Conservation (phyloP, 441 rosid genomes). For the Euphorbia celastroides region DNA sequence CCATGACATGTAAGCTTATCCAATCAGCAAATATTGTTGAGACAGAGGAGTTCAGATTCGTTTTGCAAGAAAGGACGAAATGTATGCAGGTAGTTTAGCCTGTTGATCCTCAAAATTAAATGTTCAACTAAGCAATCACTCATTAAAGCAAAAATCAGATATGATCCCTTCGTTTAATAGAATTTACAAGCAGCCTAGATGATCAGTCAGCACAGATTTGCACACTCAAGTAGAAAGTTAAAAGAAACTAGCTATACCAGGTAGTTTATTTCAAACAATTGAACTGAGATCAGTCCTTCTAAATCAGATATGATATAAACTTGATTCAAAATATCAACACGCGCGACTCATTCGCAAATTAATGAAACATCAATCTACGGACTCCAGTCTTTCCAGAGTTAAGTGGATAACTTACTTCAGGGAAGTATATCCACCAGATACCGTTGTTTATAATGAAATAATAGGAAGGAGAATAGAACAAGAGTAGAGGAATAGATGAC, state of each 20-base stretch:
- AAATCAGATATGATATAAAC: too few species aligned
- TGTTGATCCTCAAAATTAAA: neutral
- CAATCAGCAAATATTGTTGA: neutral
- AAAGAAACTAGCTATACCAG: too few species aligned
- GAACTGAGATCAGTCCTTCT: too few species aligned
- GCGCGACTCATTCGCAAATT: too few species aligned
- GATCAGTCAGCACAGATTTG: too few species aligned
- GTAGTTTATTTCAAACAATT: too few species aligned
- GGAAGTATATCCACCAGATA: too few species aligned
- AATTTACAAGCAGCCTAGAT: neutral
- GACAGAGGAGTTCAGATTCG: neutral
- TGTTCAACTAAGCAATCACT: neutral
- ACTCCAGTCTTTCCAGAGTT: neutral
- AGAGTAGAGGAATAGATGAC: too few species aligned
- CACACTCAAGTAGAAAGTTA: too few species aligned
- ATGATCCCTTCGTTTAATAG: too few species aligned
- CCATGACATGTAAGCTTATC: neutral
- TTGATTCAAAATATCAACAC: neutral
- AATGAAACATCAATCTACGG: neutral
- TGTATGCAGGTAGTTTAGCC: neutral
- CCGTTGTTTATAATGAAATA: neutral
- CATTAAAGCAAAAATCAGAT: neutral
- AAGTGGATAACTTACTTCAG: neutral
- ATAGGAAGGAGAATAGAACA: too few species aligned
- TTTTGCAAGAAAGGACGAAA: neutral